These are phyloP conservation scores for Albophoma yamanashiensis DNA, from an alignment of 2,329 filamentous ascomycete species.

Conservation along the genomic window DNA sequence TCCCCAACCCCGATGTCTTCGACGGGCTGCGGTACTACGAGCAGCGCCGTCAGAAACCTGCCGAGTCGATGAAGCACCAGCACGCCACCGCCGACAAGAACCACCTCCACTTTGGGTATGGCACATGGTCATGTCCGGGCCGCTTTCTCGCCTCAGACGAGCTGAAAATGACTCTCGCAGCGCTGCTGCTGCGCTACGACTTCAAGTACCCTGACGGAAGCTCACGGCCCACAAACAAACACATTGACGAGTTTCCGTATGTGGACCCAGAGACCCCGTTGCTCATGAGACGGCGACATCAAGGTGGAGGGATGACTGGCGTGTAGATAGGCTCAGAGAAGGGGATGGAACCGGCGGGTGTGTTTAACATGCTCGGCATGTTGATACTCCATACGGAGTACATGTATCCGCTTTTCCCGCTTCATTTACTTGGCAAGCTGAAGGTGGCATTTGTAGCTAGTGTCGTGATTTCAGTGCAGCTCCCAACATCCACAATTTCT, in stretches of 20 bases:
- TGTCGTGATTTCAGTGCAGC: background rate
- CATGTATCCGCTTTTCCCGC: background rate
- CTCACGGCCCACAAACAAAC: background rate
- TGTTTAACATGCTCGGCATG: background rate
- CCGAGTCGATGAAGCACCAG: slow-evolving; percentile 4
- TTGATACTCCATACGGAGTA: no score
- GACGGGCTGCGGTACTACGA: slow-evolving; percentile 5
- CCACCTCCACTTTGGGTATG: slow-evolving; percentile 7
- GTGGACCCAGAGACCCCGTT: slow-evolving; percentile 1
- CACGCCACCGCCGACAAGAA: slow-evolving; percentile 5
- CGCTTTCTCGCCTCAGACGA: slow-evolving; percentile 6
- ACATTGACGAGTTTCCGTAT: slow-evolving; percentile 6
- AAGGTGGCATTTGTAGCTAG: background rate
- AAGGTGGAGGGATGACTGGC: background rate
- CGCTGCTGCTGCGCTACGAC: slow-evolving; percentile 5
- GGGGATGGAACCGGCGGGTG: background rate
- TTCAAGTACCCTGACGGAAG: slow-evolving; percentile 1
- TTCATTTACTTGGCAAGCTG: background rate
- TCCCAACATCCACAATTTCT: background rate
- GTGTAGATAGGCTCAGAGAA: background rate
- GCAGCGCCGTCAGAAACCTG: background rate
- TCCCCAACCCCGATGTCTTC: slow-evolving; percentile 1
- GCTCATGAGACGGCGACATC: slow-evolving; percentile 1
- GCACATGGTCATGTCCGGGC: slow-evolving; percentile 6
- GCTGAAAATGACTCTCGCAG: slow-evolving; percentile 4